A percentile compares a stretch with the other conserved stretches of the same genome.
Evolutionary conservation across 2,329 filamentous ascomycete genomes (phyloP).

Genomic region (Aureobasidium sp.): DNA sequence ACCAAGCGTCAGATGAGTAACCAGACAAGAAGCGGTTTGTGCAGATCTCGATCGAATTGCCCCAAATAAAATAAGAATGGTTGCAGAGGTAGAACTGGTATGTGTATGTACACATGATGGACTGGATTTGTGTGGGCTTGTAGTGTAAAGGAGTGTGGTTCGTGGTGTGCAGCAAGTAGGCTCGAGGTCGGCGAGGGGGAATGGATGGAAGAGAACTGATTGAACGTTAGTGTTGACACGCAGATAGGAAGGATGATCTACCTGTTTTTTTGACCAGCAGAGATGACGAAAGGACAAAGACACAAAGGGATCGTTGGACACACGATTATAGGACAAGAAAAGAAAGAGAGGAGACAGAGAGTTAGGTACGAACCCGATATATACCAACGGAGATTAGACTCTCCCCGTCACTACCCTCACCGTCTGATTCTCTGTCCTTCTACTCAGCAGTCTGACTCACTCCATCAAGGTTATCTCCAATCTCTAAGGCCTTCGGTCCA

Average conservation of each 20-base stretch:
- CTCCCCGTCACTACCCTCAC: neutral
- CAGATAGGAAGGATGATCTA: neutral
- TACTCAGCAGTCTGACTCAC: neutral
- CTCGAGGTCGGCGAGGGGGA: neutral
- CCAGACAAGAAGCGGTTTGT: slow-evolving; percentile 35
- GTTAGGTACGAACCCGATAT: neutral
- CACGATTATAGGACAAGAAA: neutral
- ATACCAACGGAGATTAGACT: neutral
- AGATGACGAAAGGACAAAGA: neutral
- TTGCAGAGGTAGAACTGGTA: slow-evolving; percentile 41
- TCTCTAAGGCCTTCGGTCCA: neutral
- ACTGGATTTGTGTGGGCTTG: neutral
- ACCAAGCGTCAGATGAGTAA: slow-evolving; percentile 41
- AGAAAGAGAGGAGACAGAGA: neutral
- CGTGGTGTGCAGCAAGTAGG: neutral
- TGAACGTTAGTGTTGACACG: neutral
- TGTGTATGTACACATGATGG: slow-evolving; percentile 37
- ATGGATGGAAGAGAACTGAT: neutral
- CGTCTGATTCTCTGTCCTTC: neutral
- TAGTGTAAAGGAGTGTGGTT: neutral
- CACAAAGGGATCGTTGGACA: neutral
- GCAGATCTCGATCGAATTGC: slow-evolving; percentile 38
- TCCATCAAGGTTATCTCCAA: neutral
- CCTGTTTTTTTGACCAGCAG: neutral
- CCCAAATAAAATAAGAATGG: slow-evolving; percentile 30